Evolutionary conservation across 2,329 filamentous ascomycete species (phyloP), one percentile per base, ranked within the genome.

Genomic region (Coniella vitis): DNA sequence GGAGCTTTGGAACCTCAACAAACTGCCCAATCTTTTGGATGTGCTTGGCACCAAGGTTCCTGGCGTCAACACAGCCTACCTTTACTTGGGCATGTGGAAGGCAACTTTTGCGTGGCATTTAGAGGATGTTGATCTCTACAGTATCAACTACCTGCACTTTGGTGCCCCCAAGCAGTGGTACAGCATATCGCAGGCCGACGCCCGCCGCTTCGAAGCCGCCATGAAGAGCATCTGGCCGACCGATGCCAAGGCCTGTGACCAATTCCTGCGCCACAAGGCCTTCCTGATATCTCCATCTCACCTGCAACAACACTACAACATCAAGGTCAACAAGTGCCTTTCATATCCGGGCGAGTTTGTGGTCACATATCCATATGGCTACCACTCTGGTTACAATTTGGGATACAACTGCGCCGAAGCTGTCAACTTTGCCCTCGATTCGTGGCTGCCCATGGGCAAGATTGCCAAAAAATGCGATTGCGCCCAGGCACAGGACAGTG

Each of bases 71-170:
- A 98, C 91, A 2, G 91, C 93, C 2, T 98, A 98, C 62, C 79
- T 98, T 2, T 98, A 98, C 63, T 76, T 98, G 52, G 93, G 93
- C 38, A 98, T 98, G 93, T 98, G 93, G 93, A 97, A 97, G 67
- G 91, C 93, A 12, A 97, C 93, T 0, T 98, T 98, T 65, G 93
- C 93, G 8, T 98, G 93, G 93, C 93, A 98, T 76, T 71, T 98
- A 46, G 93, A 98, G 65, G 93, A 98, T 64, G 91, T 98, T 37
- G 93, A 98, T 70, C 79, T 98, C 4, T 98, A 98, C 80, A 97
- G 90, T 65, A 98, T 98, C 76, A 98, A 98, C 70, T 98, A 96
- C 65, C 90, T 98, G 52, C 93, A 98, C 63, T 98, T 98, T 65
- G 93, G 93, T 47, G 93, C 93, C 1, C 93, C 93, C 0, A 98